phyloP scores from a whole-genome alignment of 306 rosid species.

The Corylus heterophylla region DNA sequence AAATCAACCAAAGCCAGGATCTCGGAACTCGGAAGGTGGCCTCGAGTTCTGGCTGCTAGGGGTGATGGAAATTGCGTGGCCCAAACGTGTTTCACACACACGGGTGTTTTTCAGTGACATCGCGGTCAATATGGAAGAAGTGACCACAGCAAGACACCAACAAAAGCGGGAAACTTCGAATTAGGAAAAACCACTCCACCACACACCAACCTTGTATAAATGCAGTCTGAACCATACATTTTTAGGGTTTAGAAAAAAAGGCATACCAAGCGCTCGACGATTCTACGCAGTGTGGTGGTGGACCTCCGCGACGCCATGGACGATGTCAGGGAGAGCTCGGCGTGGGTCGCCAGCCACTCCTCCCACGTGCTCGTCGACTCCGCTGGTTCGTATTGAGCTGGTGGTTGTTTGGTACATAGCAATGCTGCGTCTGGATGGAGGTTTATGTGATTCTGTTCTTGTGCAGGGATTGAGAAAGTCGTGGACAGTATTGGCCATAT shows the following conservation, averaged over 20 bases:
- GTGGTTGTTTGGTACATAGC: neutral
- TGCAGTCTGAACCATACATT: no score
- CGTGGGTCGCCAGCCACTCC: slow-evolving; percentile 86
- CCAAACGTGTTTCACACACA: neutral
- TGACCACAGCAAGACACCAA: slow-evolving; percentile 7
- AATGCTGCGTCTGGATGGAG: neutral
- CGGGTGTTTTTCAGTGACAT: neutral
- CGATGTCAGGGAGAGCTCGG: slow-evolving; percentile 80
- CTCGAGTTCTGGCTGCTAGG: neutral
- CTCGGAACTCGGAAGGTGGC: no score
- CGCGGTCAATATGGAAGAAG: neutral
- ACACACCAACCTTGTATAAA: neutral
- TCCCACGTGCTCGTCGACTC: slow-evolving; percentile 83
- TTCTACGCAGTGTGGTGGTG: slow-evolving; percentile 29
- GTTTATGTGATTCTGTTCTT: neutral
- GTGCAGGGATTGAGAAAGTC: slow-evolving; percentile 81
- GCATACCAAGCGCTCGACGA: no score
- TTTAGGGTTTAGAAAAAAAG: no score
- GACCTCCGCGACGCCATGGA: slow-evolving; percentile 54
- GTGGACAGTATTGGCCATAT: slow-evolving; percentile 62
- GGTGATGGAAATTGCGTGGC: slow-evolving; percentile 12
- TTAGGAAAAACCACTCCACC: neutral
- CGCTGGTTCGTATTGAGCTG: slow-evolving; percentile 44
- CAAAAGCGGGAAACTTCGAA: slow-evolving; percentile 63
- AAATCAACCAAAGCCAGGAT: no score